Conservation (phyloP, 495 filamentous ascomycete species). For the Penicillium canescens region DNA sequence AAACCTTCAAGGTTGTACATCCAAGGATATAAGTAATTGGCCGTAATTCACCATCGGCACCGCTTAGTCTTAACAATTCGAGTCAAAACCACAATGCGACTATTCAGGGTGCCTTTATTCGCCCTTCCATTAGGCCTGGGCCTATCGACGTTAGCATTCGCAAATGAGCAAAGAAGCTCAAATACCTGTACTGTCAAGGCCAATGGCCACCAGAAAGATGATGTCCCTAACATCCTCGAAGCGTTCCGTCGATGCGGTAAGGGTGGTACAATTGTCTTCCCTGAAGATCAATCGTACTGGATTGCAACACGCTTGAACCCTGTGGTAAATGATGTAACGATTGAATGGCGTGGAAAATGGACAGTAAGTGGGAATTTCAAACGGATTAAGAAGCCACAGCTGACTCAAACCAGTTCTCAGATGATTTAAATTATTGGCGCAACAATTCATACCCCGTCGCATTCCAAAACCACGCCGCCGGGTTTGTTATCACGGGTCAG, state of each 20-base stretch:
- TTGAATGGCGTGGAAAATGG: constrained; percentile 52
- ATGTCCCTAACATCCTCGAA: constrained; percentile 50
- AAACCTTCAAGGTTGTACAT: neutral
- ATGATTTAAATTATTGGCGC: constrained; percentile 56
- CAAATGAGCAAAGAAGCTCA: neutral
- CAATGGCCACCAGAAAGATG: constrained; percentile 34
- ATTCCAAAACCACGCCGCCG: constrained; percentile 59
- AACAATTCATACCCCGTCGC: constrained; percentile 52
- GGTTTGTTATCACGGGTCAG: constrained; percentile 52
- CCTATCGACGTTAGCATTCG: neutral
- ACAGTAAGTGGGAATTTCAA: constrained; percentile 26
- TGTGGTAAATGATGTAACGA: constrained; percentile 41
- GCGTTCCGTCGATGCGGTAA: constrained; percentile 52
- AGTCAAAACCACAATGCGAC: neutral
- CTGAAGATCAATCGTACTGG: constrained; percentile 49
- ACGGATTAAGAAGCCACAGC: neutral
- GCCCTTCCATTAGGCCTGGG: constrained; percentile 1
- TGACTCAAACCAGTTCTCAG: constrained; percentile 38
- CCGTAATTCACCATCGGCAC: too few relatives aligned
- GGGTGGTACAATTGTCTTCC: constrained; percentile 54
- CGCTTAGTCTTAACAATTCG: neutral
- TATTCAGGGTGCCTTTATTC: neutral
- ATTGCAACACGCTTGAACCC: constrained; percentile 52
- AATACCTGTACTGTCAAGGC: constrained; percentile 32
- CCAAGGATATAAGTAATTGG: neutral